Base-by-base conservation (phyloP, 768 basidiomycete genomes). In the Termitomyces sp. region DNA sequence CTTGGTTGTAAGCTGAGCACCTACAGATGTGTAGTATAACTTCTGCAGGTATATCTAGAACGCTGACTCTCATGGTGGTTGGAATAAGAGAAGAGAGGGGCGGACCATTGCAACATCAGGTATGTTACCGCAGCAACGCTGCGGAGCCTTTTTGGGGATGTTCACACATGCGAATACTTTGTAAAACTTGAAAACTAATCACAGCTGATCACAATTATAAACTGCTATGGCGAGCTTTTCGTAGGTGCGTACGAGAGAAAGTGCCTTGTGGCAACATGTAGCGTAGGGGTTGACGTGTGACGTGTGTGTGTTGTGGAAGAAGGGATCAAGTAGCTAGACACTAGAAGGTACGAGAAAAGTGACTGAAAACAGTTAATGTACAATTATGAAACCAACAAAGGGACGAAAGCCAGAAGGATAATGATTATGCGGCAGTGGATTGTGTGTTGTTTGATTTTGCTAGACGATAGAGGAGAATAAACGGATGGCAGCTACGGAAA, bases 1-100 rank as follows among this genome's bases (percentile, higher is more conserved):
- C n/a, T n/a, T 2, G 7, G 36, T 53, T 32, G 46, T n/a, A 48
- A 18, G 12, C 29, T 22, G 27, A 43, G 65, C 8, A 51, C 80
- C 57, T 61, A 86, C 86, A 71, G 31, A 88, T 86, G 62, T 84
- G 72, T 46, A 88, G 74, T 27, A 83, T 59, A 34, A 81, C 71
- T 68, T 89, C 87, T 26, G 78, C 73, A 20, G 86, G 84, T 12
- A 87, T 65, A 50, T 71, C 67, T 24, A 74, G 64, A 39, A 78
- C 57, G 56, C 63, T 65, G 20, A 39, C 41, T 31, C 66, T 43
- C 60, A 64, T 64, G 59, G 26, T 48, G 54, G 55, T 58, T 62
- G 43, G 8, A 49, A n/a, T 32, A 18, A 43, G 54, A 32, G 44
- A 42, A 39, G 24, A 16, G 48, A 4, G 16, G 51, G 39, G 27